Evolutionary conservation across 2,329 filamentous ascomycete genomes (phyloP), one percentile per base, ranked within the genome.

Genomic region (Teratosphaeria pseudoeucalypti): DNA sequence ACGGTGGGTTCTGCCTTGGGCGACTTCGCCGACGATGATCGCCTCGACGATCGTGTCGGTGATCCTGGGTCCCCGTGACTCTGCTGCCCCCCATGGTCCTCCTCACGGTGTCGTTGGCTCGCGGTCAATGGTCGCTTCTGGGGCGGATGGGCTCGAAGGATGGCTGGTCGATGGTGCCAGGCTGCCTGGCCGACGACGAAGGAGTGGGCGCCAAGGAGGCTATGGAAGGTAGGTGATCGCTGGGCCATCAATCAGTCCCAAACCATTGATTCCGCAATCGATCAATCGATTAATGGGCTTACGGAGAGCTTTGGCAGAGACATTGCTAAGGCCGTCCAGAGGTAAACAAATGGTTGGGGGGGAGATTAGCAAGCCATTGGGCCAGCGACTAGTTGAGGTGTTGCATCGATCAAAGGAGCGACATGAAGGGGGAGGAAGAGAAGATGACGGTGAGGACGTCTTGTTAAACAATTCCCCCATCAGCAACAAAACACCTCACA

Each of bases 171-270:
- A 55, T 66, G 64, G 39, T 69, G 65, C 68, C 70, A 72, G 62
- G 68, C 68, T 63, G 68, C 63, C 54, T 72, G 69, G 32, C 69
- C 68, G 27, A 70, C 64, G 57, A 71, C 58, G 59, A 71, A 70
- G 56, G 68, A 68, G 57, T 72, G 65, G 14, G 68, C 71, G 61
- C 67, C 67, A 57, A 73, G 63, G 54, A 73, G 63, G 56, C 71
- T 68, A 62, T 68, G 67, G 57, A 67, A 67, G 52, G 63, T 60
- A 12, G 66, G 65, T 58, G 69, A 69, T 52, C 62, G 61, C 67
- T 70, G 59, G 49, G 37, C 27, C 14, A 54, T 23, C 23, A 23
- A 54, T 59, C 52, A 47, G 62, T 62, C 43, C 16, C 32, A 27
- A 29, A 32, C 4, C 10, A 54, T 7, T 6, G 7, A 19, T 34